Evolutionary conservation across 1,284 basidiomycete genomes (phyloP).

Genomic region (Melampsora larici-populina): DNA sequence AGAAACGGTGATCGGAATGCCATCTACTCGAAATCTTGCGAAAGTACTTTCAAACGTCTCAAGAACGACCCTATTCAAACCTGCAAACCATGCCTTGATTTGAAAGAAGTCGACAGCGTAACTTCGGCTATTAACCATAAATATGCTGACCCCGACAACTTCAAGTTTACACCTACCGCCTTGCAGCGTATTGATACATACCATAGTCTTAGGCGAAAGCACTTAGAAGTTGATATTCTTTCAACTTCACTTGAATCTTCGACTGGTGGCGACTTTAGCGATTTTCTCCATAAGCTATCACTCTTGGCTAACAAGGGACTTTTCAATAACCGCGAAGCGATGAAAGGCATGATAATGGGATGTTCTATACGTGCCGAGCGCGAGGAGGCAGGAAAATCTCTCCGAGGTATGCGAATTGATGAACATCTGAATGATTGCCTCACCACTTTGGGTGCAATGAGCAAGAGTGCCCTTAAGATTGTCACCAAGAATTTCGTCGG

Average conservation of each 20-base stretch:
- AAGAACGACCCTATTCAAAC: background rate
- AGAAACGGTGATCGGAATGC: slow-evolving; percentile 4
- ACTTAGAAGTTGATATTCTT: slow-evolving; percentile 1
- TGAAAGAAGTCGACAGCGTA: background rate
- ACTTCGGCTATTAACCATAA: background rate
- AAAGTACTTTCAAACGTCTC: background rate
- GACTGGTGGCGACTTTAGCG: background rate
- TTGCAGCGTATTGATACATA: background rate
- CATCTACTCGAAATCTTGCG: slow-evolving; percentile 10
- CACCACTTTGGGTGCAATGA: slow-evolving; percentile 7
- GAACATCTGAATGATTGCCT: background rate
- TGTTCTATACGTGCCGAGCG: background rate
- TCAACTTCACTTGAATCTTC: background rate
- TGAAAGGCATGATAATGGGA: slow-evolving; percentile 13
- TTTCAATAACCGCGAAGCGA: slow-evolving; percentile 2
- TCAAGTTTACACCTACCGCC: background rate
- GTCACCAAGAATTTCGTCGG: background rate
- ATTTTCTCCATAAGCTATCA: background rate
- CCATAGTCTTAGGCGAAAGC: background rate
- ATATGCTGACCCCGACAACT: background rate
- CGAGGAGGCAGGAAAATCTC: slow-evolving; percentile 7
- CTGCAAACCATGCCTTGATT: slow-evolving; percentile 10
- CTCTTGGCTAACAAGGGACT: background rate
- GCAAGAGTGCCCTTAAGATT: background rate
- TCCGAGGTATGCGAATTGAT: background rate